Conservation (phyloP, 75 land plant genomes). For the Cupressus sempervirens region DNA sequence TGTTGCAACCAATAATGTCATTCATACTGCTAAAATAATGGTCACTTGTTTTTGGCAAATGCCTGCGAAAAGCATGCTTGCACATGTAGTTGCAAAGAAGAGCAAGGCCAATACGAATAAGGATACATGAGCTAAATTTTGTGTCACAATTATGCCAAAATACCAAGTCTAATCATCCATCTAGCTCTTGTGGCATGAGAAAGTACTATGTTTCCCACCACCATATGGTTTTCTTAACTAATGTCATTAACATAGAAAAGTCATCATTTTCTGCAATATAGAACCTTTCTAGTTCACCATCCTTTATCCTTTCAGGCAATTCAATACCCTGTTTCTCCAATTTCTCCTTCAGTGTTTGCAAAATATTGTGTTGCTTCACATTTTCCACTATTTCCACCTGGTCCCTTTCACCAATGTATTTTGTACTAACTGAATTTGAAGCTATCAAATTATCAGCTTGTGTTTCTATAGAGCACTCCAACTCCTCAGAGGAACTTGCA, state of each 20-base stretch:
- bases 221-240: constrained; percentile 65
- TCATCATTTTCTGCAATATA: constrained; percentile 67
- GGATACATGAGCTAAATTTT: constrained; percentile 55
- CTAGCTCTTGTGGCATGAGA: constrained; percentile 63
- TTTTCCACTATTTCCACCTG: background rate
- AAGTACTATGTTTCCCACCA: constrained; percentile 73
- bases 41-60: too few relatives aligned
- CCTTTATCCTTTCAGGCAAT: constrained; percentile 76
- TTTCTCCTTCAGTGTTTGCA: constrained; percentile 37
- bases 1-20: too few relatives aligned
- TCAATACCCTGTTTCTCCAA: constrained; percentile 51
- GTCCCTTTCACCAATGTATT: too few relatives aligned
- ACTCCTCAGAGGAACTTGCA: background rate
- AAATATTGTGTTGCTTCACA: constrained; percentile 25
- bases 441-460: background rate
- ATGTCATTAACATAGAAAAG: constrained; percentile 38
- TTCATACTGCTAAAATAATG: too few relatives aligned
- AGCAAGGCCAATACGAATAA: constrained; percentile 83
- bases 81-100: constrained; percentile 37
- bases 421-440: constrained; percentile 2
- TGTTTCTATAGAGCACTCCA: background rate
- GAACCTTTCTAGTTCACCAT: constrained; percentile 76
- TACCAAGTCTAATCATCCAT: constrained; percentile 66
- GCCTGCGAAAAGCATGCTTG: constrained; percentile 86
- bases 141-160: constrained; percentile 90